phyloP scores from a whole-genome alignment of 2,329 filamentous ascomycete species.

The Endocalyx cinctus region DNA sequence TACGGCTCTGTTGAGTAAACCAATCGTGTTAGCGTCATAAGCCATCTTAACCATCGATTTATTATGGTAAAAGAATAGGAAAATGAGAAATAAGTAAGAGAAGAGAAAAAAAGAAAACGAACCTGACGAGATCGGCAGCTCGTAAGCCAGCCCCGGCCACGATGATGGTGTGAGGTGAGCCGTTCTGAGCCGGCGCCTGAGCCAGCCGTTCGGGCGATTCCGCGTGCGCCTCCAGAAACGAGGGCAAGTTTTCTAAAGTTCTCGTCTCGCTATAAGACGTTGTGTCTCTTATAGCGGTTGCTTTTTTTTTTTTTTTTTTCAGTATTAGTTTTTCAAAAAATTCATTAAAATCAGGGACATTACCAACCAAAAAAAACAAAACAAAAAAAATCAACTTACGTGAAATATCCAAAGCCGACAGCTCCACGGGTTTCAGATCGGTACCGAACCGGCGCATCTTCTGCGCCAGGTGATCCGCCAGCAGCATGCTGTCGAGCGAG shows the following conservation, averaged over 20 bases:
- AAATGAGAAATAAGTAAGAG: too few relatives aligned
- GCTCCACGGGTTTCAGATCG: constrained; percentile 77
- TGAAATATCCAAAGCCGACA: constrained; percentile 76
- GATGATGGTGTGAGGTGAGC: constrained; percentile 79
- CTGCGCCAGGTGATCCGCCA: constrained; percentile 83
- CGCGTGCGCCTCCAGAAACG: constrained; percentile 68
- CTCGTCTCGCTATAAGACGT: constrained; percentile 66
- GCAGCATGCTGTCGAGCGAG: constrained; percentile 74
- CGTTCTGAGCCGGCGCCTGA: constrained; percentile 62
- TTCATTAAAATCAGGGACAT: constrained; percentile 2
- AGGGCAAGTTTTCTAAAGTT: constrained; percentile 67
- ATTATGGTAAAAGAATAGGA: too few relatives aligned
- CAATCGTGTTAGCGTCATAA: neutral
- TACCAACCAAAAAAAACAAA: neutral
- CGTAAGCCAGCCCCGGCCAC: constrained; percentile 80
- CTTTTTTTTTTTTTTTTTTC: too few relatives aligned
- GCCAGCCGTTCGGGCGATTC: constrained; percentile 55
- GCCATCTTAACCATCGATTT: neutral
- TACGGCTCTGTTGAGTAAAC: constrained; percentile 50
- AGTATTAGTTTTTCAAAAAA: too few relatives aligned
- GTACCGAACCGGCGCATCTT: constrained; percentile 72
- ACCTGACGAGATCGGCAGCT: constrained; percentile 79
- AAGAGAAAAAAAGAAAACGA: constrained; percentile 7
- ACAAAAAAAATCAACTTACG: constrained; percentile 44
- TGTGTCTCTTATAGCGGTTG: constrained; percentile 72